Conservation (phyloP, 768 basidiomycete species). For the Austroboletus festivus region DNA sequence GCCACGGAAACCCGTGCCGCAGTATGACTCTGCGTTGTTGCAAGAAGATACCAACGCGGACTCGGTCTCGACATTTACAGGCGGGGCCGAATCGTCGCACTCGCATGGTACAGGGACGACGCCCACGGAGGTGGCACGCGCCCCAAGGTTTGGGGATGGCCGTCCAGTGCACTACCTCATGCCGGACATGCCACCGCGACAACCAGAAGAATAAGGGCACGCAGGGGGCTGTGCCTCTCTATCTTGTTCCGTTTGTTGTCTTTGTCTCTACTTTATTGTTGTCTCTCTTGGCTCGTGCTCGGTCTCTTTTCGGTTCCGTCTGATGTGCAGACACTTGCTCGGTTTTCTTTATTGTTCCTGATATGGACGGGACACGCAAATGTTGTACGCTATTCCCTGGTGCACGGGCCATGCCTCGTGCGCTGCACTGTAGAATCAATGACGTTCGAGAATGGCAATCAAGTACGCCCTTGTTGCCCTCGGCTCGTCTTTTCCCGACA, state of each 20-base stretch:
- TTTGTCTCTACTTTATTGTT: neutral
- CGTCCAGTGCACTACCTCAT: conserved; percentile 55
- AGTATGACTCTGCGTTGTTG: conserved; percentile 39
- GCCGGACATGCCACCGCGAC: conserved; percentile 50
- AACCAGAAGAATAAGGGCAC: conserved; percentile 26
- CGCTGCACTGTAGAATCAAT: conserved; percentile 1
- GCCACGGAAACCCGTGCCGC: conserved; percentile 57
- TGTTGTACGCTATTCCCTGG: conserved; percentile 5
- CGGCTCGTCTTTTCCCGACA: too few species aligned
- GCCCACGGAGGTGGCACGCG: conserved; percentile 33
- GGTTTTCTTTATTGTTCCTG: neutral
- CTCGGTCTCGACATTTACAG: conserved; percentile 21
- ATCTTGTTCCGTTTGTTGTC: too few species aligned
- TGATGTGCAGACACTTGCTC: conserved; percentile 9
- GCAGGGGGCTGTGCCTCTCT: neutral
- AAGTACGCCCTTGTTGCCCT: neutral
- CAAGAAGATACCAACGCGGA: conserved; percentile 20
- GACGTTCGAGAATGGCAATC: neutral
- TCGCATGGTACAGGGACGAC: conserved; percentile 22
- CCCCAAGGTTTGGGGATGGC: conserved; percentile 45
- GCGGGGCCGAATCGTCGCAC: conserved; percentile 25
- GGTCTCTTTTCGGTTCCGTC: neutral
- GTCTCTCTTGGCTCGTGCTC: neutral
- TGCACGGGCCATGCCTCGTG: conserved; percentile 3
- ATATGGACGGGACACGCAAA: conserved; percentile 1